Conservation (phyloP, 2,329 filamentous ascomycete genomes). For the Ophiocordyceps camponoti-floridani region DNA sequence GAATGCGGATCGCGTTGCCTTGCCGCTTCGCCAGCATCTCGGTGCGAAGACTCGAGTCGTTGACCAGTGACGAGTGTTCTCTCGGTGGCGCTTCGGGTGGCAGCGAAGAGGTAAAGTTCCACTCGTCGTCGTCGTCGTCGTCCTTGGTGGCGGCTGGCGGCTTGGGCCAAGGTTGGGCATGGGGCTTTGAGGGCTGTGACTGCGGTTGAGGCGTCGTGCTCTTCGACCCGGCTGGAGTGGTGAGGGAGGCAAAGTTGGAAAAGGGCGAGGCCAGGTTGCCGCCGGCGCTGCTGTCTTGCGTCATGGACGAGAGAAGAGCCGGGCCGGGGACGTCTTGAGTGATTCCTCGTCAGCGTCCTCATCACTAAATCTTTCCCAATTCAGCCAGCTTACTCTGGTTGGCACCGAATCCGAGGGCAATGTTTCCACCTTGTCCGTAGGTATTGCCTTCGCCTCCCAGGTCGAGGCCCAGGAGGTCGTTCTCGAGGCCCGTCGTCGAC, state of each 20-base stretch:
- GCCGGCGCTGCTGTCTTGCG: conserved; percentile 40
- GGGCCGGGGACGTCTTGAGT: conserved; percentile 43
- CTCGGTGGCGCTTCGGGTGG: conserved; percentile 41
- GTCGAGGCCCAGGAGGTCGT: conserved; percentile 78
- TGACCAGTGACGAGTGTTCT: conserved; percentile 47
- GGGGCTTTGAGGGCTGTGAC: conserved; percentile 26
- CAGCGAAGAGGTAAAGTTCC: conserved; percentile 79
- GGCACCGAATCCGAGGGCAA: conserved; percentile 62
- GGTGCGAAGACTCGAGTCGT: conserved; percentile 52
- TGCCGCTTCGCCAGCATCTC: conserved; percentile 52
- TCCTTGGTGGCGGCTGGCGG: conserved; percentile 30
- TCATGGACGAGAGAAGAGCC: conserved; percentile 44
- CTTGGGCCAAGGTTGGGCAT: conserved; percentile 10
- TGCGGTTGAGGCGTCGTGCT: conserved; percentile 31
- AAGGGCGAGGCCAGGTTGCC: conserved; percentile 27
- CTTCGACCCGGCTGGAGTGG: conserved; percentile 31
- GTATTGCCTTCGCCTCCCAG: conserved; percentile 43
- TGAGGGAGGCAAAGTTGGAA: conserved; percentile 36
- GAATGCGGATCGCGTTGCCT: conserved; percentile 44
- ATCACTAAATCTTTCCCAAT: background rate
- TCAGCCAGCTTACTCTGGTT: conserved; percentile 38
- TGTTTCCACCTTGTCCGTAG: conserved; percentile 62
- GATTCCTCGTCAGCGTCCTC: background rate
- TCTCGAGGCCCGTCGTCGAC: conserved; percentile 51
- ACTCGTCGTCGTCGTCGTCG: conserved; percentile 92